Evolutionary conservation across 306 rosid genomes (phyloP).

Genomic region (Prunus mongolica): DNA sequence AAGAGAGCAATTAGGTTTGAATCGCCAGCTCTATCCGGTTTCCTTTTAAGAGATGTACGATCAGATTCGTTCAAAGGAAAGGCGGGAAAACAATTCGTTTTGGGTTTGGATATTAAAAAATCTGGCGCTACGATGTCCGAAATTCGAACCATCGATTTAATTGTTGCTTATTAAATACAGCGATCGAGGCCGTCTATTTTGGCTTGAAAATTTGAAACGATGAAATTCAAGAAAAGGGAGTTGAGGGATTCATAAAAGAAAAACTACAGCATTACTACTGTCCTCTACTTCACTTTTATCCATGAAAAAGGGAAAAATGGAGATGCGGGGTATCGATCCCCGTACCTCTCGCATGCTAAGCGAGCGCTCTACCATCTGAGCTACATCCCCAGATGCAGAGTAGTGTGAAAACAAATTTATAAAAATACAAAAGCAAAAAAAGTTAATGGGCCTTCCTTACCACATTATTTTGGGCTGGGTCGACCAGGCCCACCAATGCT

Average conservation of each 20-base stretch:
- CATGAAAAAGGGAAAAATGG: constrained; percentile 14
- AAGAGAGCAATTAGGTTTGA: not conserved
- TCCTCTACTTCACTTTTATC: not conserved
- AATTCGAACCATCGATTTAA: not conserved
- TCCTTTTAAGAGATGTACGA: not conserved
- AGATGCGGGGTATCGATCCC: constrained; percentile 98
- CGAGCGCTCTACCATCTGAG: constrained; percentile 99
- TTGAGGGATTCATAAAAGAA: not conserved
- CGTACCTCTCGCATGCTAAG: constrained; percentile 96
- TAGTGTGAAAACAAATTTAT: fast-evolving
- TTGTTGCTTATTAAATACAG: not conserved
- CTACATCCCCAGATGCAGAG: constrained; percentile 56
- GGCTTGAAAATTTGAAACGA: not conserved
- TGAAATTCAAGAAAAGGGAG: not conserved
- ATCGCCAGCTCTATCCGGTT: not conserved
- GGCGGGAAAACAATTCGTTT: not conserved
- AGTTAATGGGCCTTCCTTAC: not conserved
- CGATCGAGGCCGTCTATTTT: not conserved
- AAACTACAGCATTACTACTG: not conserved
- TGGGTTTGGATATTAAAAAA: not conserved
- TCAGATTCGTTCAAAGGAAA: not conserved
- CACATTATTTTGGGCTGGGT: not conserved
- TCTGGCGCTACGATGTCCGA: not conserved
- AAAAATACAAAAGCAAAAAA: fast-evolving
- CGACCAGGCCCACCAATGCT: too few relatives aligned